A percentile compares a stretch with the other conserved stretches of the same genome.
Conservation (phyloP, 305 asterid species). For the Petunia hybrid region DNA sequence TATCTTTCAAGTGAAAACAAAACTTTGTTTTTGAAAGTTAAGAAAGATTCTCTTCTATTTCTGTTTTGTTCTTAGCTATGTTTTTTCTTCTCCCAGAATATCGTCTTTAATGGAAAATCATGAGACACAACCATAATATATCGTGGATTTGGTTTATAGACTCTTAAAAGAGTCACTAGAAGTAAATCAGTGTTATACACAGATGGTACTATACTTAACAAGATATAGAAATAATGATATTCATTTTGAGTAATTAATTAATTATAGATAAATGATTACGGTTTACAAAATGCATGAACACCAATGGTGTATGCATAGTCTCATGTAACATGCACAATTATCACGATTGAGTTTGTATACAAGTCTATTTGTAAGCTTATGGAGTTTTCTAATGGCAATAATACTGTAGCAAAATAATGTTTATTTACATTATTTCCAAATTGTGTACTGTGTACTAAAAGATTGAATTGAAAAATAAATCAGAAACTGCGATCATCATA, state of each 20-base stretch:
- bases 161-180: neutral
- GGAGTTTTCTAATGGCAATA: no score
- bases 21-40: neutral
- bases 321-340: no score
- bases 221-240: neutral
- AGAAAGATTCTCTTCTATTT: neutral
- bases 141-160: no score
- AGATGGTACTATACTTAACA: neutral
- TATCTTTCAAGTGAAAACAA: neutral
- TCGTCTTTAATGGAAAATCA: neutral
- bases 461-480: no score
- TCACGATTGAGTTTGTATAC: no score
- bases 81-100: neutral
- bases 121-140: neutral
- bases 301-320: no score
- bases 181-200: no score
- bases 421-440: no score
- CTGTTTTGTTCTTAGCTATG: neutral
- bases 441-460: no score
- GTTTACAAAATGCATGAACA: neutral
- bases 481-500: neutral
- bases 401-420: no score
- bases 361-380: no score
- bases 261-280: neutral
- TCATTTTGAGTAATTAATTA: no score